These are phyloP conservation scores for Pistacia atlantica DNA, from an alignment of 345 rosid genomes.

Conservation along the genomic window DNA sequence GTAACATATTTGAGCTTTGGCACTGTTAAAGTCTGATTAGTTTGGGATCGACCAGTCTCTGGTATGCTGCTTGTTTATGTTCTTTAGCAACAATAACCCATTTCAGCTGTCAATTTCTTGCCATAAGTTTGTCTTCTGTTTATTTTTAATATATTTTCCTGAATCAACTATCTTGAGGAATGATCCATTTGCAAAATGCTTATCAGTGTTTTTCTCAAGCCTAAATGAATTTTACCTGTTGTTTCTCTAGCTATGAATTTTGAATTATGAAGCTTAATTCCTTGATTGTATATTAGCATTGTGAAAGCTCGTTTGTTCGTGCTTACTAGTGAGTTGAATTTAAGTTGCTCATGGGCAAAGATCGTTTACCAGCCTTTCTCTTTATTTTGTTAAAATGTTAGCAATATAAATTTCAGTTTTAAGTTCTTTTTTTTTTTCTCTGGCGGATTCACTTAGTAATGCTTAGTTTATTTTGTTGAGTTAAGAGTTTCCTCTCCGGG, in stretches of 20 bases:
- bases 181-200: not conserved
- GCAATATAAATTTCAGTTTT: not conserved
- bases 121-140: not conserved
- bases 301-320: not conserved
- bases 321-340: not conserved
- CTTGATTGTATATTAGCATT: not conserved
- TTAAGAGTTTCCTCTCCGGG: not conserved
- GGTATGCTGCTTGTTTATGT: not conserved
- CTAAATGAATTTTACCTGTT: not conserved
- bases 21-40: not conserved
- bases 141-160: not conserved
- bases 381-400: not conserved
- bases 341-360: not conserved
- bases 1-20: not conserved
- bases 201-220: not conserved
- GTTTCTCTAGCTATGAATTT: not conserved
- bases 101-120: not conserved
- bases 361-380: not conserved
- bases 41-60: not conserved
- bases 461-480: slow-evolving; percentile 2
- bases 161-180: not conserved
- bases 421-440: too few species aligned
- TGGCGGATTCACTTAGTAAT: not conserved
- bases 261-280: not conserved
- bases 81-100: not conserved